Base-by-base conservation (phyloP, 2,329 filamentous ascomycete species). In the Bipolaris oryzae region DNA sequence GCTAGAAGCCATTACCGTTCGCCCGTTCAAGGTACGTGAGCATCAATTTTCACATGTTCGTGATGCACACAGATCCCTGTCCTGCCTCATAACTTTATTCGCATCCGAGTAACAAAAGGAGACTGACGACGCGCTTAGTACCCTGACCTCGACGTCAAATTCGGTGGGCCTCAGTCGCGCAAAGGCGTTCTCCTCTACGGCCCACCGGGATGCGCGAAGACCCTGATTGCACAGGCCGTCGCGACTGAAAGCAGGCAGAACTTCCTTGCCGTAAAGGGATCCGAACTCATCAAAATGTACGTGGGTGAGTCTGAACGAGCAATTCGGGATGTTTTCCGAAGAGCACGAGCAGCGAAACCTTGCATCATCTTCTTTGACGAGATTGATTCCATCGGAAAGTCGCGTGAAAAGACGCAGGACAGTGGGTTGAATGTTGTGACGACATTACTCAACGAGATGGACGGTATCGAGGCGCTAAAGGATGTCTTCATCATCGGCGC, bases 321-420 rank as follows among this genome's bases (percentile, higher is more conserved):
- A 7, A 85, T 97, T 39, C 87, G 94, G 35, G 89, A 92, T 53
- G 86, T 97, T 1, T 97, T 98, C 74, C 85, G 88, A 50, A 90
- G 93, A 66, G 94, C 94, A 1, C 84, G 90, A 39, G 88, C 89
- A n/a, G 93, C 92, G 7, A 87, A 88, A 49, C 94, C 94, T 0
- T 92, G 90, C 73, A 94, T 97, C 76, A 92, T 98, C 68, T 98
- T 97, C 82, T 96, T 97, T 64, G 93, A 98, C 74, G 93, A 98
- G 75, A 95, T 98, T 67, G 93, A 98, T 77, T 88, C 91, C 4
- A 94, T 98, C 61, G 90, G 82, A 35, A 82, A 83, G 33, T 81
- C 81, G 76, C 69, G 88, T 78, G 82, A 80, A 65, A 74, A 74
- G 54, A 71, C 68, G 9, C 71, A 73, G 28, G 74, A 84, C 13